Evolutionary conservation across 768 basidiomycete genomes (phyloP).

Genomic region (Termitomyces bulborhizus): DNA sequence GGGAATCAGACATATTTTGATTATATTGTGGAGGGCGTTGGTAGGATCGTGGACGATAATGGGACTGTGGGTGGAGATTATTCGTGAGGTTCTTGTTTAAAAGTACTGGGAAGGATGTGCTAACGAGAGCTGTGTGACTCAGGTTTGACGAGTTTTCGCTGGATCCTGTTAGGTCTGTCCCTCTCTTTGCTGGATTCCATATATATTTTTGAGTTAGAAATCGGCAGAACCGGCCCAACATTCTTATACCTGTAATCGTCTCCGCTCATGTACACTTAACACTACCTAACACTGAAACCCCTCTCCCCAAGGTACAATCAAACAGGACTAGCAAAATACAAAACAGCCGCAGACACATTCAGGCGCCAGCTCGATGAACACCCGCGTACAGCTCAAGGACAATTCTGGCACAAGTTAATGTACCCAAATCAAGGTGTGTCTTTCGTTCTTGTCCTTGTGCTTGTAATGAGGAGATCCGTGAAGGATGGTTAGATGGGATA

Average conservation of each 20-base stretch:
- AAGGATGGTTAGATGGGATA: conserved; percentile 40
- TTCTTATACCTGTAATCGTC: conserved; percentile 30
- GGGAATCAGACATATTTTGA: conserved; percentile 35
- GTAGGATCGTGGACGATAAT: conserved; percentile 32
- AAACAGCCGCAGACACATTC: conserved; percentile 32
- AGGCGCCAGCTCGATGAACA: conserved; percentile 32
- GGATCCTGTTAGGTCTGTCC: conserved; percentile 29
- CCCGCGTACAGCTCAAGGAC: conserved; percentile 38
- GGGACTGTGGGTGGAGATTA: conserved; percentile 37
- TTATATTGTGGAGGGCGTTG: conserved; percentile 32
- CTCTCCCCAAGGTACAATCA: conserved; percentile 21
- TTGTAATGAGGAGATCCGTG: neutral
- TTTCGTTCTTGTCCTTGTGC: neutral
- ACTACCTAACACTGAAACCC: neutral
- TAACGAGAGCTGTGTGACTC: conserved; percentile 8
- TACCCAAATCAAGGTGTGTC: conserved; percentile 36
- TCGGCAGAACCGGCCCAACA: conserved; percentile 29
- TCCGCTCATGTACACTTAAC: neutral
- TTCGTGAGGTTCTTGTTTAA: conserved; percentile 18
- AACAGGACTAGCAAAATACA: conserved; percentile 32
- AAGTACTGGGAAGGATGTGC: no score
- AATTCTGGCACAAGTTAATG: conserved; percentile 40
- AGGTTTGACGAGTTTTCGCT: conserved; percentile 27
- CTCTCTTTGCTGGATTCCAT: neutral
- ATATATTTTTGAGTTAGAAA: neutral